Conservation (phyloP, 2,329 filamentous ascomycete genomes). For the Colletotrichum tofieldiae region DNA sequence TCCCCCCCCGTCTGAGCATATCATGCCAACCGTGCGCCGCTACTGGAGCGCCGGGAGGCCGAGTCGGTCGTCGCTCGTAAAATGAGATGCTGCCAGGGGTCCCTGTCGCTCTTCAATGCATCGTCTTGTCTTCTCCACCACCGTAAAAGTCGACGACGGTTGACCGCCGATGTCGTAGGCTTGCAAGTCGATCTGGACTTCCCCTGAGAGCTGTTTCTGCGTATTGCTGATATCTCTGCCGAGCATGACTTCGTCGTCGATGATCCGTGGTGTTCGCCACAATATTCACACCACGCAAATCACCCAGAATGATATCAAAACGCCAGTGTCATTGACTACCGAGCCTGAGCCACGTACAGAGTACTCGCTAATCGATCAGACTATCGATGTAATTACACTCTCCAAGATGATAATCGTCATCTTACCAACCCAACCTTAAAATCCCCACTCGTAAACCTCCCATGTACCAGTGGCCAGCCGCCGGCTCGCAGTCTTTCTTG, state of each 20-base stretch:
- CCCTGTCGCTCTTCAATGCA: conserved; percentile 26
- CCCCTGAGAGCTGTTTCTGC: background rate
- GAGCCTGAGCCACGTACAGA: background rate
- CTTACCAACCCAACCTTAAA: background rate
- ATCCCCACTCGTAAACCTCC: background rate
- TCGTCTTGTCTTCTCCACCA: background rate
- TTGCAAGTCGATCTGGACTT: background rate
- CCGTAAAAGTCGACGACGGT: background rate
- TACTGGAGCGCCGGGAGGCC: background rate
- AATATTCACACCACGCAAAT: background rate
- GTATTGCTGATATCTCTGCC: background rate
- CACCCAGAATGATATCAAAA: background rate
- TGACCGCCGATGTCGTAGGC: conserved; percentile 2
- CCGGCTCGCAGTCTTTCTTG: background rate
- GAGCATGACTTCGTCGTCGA: background rate
- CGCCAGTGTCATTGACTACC: background rate
- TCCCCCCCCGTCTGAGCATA: conserved; percentile 7
- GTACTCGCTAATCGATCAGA: conserved; percentile 27
- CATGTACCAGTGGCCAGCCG: background rate
- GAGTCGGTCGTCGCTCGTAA: conserved; percentile 19
- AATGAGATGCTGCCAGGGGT: conserved; percentile 36
- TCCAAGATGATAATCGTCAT: background rate
- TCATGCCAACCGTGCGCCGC: conserved; percentile 24
- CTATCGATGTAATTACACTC: conserved; percentile 15
- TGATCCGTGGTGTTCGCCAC: background rate